Evolutionary conservation across 768 basidiomycete species (phyloP).

Genomic region (Lactifluus rugatus): DNA sequence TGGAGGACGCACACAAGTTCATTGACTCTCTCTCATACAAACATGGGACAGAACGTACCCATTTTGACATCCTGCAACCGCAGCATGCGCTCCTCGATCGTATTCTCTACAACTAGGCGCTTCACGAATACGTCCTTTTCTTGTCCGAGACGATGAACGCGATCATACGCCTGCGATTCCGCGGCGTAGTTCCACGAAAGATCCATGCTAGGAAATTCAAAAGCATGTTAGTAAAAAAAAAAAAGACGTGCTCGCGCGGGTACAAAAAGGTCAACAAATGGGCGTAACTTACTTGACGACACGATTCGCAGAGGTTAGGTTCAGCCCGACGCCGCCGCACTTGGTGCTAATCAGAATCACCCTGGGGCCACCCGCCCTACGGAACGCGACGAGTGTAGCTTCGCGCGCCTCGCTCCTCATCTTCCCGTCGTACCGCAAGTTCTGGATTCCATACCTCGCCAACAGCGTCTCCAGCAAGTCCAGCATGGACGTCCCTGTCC

Average conservation of each 20-base stretch:
- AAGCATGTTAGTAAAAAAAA: neutral
- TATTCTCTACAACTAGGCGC: slow-evolving; percentile 54
- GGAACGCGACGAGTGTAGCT: slow-evolving; percentile 41
- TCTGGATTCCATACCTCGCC: slow-evolving; percentile 47
- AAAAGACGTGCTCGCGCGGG: neutral
- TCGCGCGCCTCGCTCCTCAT: slow-evolving; percentile 51
- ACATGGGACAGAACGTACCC: slow-evolving; percentile 27
- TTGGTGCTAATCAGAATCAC: slow-evolving; percentile 61
- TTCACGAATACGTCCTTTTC: slow-evolving; percentile 60
- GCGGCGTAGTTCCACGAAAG: slow-evolving; percentile 67
- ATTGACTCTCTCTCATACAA: neutral
- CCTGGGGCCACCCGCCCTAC: slow-evolving; percentile 44
- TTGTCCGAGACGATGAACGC: slow-evolving; percentile 62
- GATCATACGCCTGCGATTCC: slow-evolving; percentile 54
- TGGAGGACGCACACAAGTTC: slow-evolving; percentile 10
- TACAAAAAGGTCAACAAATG: neutral
- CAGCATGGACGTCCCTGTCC: slow-evolving; percentile 62
- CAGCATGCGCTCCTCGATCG: slow-evolving; percentile 72
- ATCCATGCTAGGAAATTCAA: slow-evolving; percentile 43
- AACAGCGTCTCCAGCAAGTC: slow-evolving; percentile 55
- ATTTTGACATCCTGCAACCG: slow-evolving; percentile 59
- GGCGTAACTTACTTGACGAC: slow-evolving; percentile 46
- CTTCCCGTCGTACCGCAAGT: slow-evolving; percentile 56
- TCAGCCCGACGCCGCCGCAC: slow-evolving; percentile 60
- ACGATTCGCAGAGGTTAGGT: slow-evolving; percentile 58